Base-by-base conservation (phyloP, 1,139 yeast genomes). In the Debaryomycetaceae sp. region DNA sequence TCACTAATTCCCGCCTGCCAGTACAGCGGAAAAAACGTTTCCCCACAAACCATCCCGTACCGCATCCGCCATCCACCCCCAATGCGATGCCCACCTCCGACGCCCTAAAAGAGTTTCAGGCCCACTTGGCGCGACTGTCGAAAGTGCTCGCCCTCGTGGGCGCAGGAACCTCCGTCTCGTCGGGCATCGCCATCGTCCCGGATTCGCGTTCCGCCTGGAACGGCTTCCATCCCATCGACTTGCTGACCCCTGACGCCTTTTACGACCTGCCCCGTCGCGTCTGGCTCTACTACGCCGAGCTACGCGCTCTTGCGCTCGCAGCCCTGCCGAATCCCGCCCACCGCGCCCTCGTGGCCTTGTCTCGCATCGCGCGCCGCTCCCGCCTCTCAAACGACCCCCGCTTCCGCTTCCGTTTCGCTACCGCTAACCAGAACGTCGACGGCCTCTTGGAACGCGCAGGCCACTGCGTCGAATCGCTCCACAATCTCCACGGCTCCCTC, bases 231-330 rank as follows among this genome's bases (percentile, higher is more conserved):
- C 75, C 86, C 45, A 77, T 82, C 27, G 95, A 85, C 43, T 58
- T 85, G 30, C 94, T 94, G 5, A 85, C 95, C 0, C 93, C 93
- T 1, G 95, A 85, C 47, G 94, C 95, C 4, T 85, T 85, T 47
- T 72, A 75, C 35, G 62, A 65, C 13, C 87, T 83, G 45, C 95
- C 95, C 0, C 82, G 83, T 1, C 59, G 83, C 15, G 95, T 85
- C 4, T 85, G 95, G 95, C 90, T 81, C 45, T 85, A 80, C 43
- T 83, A 85, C 49, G 66, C 86, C 5, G 72, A 75, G 53, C 57
- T 93, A 35, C 51, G 95, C 29, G 64, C 59, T 31, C 60, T 60
- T 26, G 87, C 94, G 0, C 54, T 82, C 30, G 51, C 54, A 27
- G 86, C 90, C 1, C 51, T 49, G 26, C 95, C 95, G 1, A 83